phyloP scores from a whole-genome alignment of 192 early-diverging fungal species.

The Coemansia sp. region DNA sequence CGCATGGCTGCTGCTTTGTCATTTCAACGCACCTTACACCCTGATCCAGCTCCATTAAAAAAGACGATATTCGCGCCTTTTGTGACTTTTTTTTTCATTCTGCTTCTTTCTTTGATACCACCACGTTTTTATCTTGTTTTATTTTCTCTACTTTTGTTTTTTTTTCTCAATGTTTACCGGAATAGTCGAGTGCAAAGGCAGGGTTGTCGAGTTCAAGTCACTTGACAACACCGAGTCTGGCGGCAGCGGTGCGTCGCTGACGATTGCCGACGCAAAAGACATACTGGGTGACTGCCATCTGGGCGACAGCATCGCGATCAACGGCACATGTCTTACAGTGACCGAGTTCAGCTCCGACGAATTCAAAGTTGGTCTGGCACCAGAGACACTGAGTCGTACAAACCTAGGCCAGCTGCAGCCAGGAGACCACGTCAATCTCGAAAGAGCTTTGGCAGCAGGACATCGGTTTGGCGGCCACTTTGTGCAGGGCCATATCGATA shows the following conservation, averaged over 20 bases:
- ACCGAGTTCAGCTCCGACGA: conserved; percentile 81
- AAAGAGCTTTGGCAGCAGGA: conserved; percentile 85
- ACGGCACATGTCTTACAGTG: conserved; percentile 96
- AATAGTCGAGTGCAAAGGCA: conserved; percentile 92
- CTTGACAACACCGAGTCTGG: conserved; percentile 77
- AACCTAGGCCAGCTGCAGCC: conserved; percentile 79
- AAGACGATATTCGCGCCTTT: too few species aligned
- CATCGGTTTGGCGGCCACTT: conserved; percentile 96
- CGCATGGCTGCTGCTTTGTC: too few species aligned
- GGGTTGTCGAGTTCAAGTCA: conserved; percentile 63
- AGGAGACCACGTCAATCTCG: conserved; percentile 87
- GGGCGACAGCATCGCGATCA: conserved; percentile 93
- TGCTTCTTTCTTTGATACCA: not conserved
- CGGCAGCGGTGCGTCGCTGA: conserved; percentile 85
- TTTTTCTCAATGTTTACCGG: conserved; percentile 87
- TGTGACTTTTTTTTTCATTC: too few species aligned
- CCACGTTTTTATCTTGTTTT: not conserved
- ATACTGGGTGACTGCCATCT: conserved; percentile 84
- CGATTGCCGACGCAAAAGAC: conserved; percentile 66
- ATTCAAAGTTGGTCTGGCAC: conserved; percentile 92
- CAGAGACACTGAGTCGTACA: conserved; percentile 91
- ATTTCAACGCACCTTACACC: conserved; percentile 1
- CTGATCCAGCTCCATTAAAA: not conserved
- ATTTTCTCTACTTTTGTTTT: not conserved
- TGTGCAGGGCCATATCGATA: conserved; percentile 96